Conservation (phyloP, 2,329 filamentous ascomycete genomes). For the Cladosporium oxysporum region DNA sequence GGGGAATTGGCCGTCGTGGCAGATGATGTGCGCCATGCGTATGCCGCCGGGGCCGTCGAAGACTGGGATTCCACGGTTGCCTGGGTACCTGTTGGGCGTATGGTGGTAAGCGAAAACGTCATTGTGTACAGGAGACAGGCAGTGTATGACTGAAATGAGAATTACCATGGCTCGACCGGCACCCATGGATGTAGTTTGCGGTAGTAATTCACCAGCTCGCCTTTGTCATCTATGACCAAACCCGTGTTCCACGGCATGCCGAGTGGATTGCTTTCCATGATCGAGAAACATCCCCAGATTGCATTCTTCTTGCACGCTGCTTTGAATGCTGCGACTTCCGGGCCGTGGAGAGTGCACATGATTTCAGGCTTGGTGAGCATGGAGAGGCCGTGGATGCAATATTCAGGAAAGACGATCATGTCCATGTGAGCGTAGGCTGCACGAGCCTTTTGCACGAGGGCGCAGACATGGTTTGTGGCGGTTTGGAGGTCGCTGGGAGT, state of each 20-base stretch:
- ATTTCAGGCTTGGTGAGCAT: constrained; percentile 33
- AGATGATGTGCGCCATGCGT: constrained; percentile 33
- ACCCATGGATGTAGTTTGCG: constrained; percentile 35
- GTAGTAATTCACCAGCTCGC: constrained; percentile 32
- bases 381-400: constrained; percentile 34
- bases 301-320: constrained; percentile 29
- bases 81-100: constrained; percentile 25
- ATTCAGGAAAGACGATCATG: constrained; percentile 35
- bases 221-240: constrained; percentile 28
- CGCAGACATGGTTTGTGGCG: constrained; percentile 26
- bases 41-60: constrained; percentile 29
- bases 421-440: constrained; percentile 30
- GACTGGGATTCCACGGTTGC: constrained; percentile 29
- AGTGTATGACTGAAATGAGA: background rate
- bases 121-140: background rate
- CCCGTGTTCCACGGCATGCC: constrained; percentile 33
- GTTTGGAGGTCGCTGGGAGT: constrained; percentile 23
- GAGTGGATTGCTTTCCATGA: constrained; percentile 34
- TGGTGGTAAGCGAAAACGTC: background rate
- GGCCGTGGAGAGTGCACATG: constrained; percentile 35
- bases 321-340: constrained; percentile 35
- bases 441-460: constrained; percentile 26
- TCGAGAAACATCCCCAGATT: constrained; percentile 37
- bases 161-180: constrained; percentile 29
- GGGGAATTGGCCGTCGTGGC: constrained; percentile 34